Evolutionary conservation across 2,329 filamentous ascomycete species (phyloP), one percentile per base, ranked within the genome.

Genomic region (Ramularia endophylla): DNA sequence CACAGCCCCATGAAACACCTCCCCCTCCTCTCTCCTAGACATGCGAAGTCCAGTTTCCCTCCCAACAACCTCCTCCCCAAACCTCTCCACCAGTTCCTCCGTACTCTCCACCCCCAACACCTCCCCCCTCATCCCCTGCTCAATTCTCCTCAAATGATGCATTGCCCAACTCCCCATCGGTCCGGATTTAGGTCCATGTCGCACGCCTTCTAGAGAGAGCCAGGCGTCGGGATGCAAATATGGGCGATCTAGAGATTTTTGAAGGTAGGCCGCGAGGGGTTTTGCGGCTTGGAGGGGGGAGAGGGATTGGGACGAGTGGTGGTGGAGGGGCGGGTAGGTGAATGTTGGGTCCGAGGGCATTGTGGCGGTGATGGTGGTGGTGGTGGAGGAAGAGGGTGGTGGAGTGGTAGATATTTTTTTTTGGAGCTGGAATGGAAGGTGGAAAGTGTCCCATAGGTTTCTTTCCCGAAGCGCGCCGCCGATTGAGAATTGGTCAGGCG

Each of bases 131-230:
- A 78, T 50, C 0, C 74, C 74, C 5, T 69, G 68, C 47, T 72
- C 71, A 7, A 78, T 69, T 35, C 75, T 66, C 27, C 68, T 63
- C 33, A 78, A 56, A 51, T 76, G 72, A 54, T 75, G 71, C 38
- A 78, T 62, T 11, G 68, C 63, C n/a, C 75, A 61, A 6, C 69
- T 67, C 31, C 71, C 70, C 13, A 52, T 55, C 0, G 67, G 61
- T 2, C 70, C 70, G 35, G 63, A 62, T 34, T 66, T 57, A 12
- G 67, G 61, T 16, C 62, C 60, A 53, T 67, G 70, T 9, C 57
- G 56, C 5, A 71, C 62, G 32, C 69, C 69, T 17, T 59, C 60
- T 8, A 63, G 56, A 12, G 60, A 65, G 30, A 73, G 64, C 35
- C 67, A 58, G 28, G 68, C 65, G 45, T 73, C 70, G 0, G 71